Evolutionary conservation across 768 basidiomycete genomes (phyloP).

Genomic region (Boletus speciosus): DNA sequence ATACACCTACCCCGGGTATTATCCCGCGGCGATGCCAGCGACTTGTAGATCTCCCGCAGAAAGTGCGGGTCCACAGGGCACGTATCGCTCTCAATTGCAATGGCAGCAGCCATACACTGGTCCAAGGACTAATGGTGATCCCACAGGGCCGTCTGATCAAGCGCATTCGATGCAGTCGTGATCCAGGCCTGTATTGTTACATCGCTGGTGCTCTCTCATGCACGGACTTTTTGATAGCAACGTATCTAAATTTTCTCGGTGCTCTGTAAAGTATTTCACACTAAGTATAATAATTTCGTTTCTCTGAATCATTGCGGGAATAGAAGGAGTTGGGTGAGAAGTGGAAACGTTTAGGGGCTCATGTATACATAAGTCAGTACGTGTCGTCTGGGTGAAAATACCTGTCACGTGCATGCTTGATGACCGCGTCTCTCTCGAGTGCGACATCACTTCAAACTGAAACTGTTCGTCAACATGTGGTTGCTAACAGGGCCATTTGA

Average conservation of each 20-base stretch:
- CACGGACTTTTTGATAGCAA: slow-evolving; percentile 7
- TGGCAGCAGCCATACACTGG: slow-evolving; percentile 37
- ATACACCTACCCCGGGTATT: slow-evolving; percentile 23
- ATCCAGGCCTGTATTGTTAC: background rate
- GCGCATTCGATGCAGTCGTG: slow-evolving; percentile 11
- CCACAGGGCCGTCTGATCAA: slow-evolving; percentile 25
- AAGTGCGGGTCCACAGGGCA: slow-evolving; percentile 20
- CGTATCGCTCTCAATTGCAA: slow-evolving; percentile 27
- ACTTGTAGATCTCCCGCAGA: slow-evolving; percentile 13
- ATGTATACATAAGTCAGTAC: too few species aligned
- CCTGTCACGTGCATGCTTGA: slow-evolving; percentile 6
- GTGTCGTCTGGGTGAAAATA: background rate
- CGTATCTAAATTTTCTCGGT: slow-evolving; percentile 1
- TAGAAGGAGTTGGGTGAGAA: too few species aligned
- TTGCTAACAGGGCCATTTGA: slow-evolving; percentile 54
- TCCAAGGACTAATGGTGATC: slow-evolving; percentile 36
- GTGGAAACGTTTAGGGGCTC: background rate
- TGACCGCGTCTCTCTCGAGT: background rate
- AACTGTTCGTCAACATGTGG: slow-evolving; percentile 43
- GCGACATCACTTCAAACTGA: background rate
- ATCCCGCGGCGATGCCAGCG: slow-evolving; percentile 14
- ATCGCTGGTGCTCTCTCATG: background rate
- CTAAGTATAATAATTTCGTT: slow-evolving; percentile 9
- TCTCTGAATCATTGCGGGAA: background rate
- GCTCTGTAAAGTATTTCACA: slow-evolving; percentile 21